phyloP scores from a whole-genome alignment of 768 basidiomycete species.

The Lactarius pseudohatsudake region DNA sequence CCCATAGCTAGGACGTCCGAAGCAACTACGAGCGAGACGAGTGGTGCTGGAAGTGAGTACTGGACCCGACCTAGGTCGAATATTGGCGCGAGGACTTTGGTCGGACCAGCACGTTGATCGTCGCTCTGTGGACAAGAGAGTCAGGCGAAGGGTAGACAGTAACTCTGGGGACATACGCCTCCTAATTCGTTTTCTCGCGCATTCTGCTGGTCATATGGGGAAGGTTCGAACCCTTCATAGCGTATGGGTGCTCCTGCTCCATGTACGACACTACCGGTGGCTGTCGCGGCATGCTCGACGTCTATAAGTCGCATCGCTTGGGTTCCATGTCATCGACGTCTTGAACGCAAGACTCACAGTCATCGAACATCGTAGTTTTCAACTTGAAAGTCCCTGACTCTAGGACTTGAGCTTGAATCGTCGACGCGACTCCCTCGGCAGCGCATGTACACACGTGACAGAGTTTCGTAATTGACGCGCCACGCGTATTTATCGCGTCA shows the following conservation, averaged over 20 bases:
- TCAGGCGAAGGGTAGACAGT: conserved; percentile 12
- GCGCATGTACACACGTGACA: not conserved
- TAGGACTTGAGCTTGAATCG: not conserved
- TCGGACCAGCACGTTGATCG: conserved; percentile 32
- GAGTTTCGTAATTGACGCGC: not conserved
- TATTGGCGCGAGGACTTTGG: conserved; percentile 51
- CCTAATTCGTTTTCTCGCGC: conserved; percentile 42
- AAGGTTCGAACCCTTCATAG: conserved; percentile 88
- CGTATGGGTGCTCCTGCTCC: conserved; percentile 54
- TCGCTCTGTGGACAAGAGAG: conserved; percentile 35
- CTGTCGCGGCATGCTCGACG: conserved; percentile 77
- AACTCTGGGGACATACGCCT: conserved; percentile 18
- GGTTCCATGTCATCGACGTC: conserved; percentile 12
- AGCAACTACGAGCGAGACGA: conserved; percentile 78
- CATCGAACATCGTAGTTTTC: conserved; percentile 39
- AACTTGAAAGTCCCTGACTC: not conserved
- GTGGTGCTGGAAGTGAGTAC: conserved; percentile 81
- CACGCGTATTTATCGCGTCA: too few species aligned
- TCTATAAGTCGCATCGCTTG: conserved; percentile 45
- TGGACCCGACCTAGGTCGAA: conserved; percentile 90
- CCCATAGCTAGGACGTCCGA: conserved; percentile 89
- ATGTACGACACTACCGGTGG: conserved; percentile 41
- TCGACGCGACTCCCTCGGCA: not conserved
- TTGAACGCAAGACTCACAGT: conserved; percentile 36
- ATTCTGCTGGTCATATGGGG: conserved; percentile 56